Base-by-base conservation (phyloP, 768 basidiomycete species). In the Boletus eberwhitei region DNA sequence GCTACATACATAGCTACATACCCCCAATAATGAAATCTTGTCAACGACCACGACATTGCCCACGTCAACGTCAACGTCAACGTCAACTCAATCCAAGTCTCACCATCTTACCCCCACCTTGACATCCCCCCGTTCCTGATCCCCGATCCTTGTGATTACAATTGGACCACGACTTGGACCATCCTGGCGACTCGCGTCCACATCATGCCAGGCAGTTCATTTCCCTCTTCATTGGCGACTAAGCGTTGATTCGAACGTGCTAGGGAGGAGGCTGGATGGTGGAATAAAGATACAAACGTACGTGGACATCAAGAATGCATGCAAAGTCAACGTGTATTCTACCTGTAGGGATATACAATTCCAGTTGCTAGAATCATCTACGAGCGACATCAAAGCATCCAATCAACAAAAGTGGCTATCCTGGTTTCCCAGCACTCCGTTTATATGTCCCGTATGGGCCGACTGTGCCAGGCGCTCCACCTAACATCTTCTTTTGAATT, bases 361-460 rank as follows among this genome's bases (percentile, higher is more conserved):
- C 45, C 41, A 36, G 8, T 14, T 22, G 41, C 50, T 53, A 53
- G 34, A 44, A 44, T 29, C 42, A n/a, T 26, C 42, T n/a, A 43
- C 26, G 24, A 26, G 24, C 16, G 24, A 16, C 22, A 42, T 17
- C 14, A 42, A 42, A 26, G 16, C 3, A n/a, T 26, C 42, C 11
- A n/a, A 43, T n/a, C 42, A n/a, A 21, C 29, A 35, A 17, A 12
- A 11, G 11, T 32, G 8, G 17, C 13, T 58, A 67, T 35, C 67
- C 58, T 42, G 58, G 60, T 39, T 55, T 40, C 24, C 48, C 56
- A 11, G 50, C 39, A 44, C 64, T 65, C 41, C 73, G 70, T 55
- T 79, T 78, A 51, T 74, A 75, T 35, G 75, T 73, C 37, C 74
- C 79, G 58, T 72, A 81, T 41, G 75, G 74, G 5, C 78, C 78